Evolutionary conservation across 2,329 filamentous ascomycete species (phyloP), one percentile per base, ranked within the genome.

Genomic region (Penicillium sclerotigenum): DNA sequence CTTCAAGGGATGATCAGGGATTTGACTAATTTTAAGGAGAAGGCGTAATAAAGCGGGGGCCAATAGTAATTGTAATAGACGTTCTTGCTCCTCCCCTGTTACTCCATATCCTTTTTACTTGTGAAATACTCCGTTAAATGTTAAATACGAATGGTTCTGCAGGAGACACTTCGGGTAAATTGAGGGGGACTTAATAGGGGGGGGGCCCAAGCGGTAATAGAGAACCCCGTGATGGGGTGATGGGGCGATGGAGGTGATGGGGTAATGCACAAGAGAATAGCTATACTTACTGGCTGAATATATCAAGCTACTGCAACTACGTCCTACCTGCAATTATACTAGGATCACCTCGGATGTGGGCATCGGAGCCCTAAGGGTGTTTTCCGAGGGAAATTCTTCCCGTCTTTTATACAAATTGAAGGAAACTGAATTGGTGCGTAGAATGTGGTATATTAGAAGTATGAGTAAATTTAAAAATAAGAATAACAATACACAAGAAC

Each of bases 301-400:
- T 0, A 7, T 13, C 4, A 41, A 36, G 20, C 18, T 46, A 46
- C 7, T 49, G 34, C 50, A 47, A 42, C 24, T n/a, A n/a, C n/a
- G n/a, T n/a, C n/a, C n/a, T 42, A 26, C 7, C 8, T 47, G 34
- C 49, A 43, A 14, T 24, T 47, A n/a, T 38, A 34, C 13, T 31
- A 13, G 5, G 31, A 29, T 37, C 38, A 29, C 22, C 18, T 40
- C 48, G 58, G 58, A 47, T 34, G 38, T 31, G 47, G 42, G 43
- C 24, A 31, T 47, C 11, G 38, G 34, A 59, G 49, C 58, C 56
- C 52, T 59, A 59, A 58, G 29, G 51, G 18, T 20, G 29, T 11
- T 11, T 22, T 34, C 43, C 29, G 4, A 52, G 51, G 22, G 11
- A 31, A 53, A 22, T 31, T 47, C 18, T 31, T n/a, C 52, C 34